Base-by-base conservation (phyloP, 371 early-diverging fungal species). In the Mortierella sp. region DNA sequence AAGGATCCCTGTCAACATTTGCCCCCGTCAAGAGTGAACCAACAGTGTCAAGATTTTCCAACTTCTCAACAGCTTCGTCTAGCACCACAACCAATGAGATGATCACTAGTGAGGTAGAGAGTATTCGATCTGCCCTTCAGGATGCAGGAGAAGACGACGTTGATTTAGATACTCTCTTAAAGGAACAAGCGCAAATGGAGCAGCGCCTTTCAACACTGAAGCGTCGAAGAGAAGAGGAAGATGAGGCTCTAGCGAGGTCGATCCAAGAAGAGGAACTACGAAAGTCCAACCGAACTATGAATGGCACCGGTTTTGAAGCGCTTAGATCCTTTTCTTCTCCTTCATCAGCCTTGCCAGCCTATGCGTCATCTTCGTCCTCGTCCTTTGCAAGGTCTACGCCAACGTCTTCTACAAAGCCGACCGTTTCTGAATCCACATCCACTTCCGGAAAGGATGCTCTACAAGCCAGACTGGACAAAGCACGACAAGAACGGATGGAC, bases 191-290 rank as follows among this genome's bases (percentile, higher is more conserved):
- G 0, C 37, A 48, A 61, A 72, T 79, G 70, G 80, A 79, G 44
- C 67, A 66, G 51, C 63, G 73, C 7, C 21, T 68, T 45, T 66
- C 62, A 0, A 73, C 66, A 28, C 28, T 73, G 64, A 72, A 73
- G 64, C 66, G 80, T 9, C 30, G 56, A 25, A 62, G 80, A 11
- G 79, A 77, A 37, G 80, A 79, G n/a, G 80, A 72, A 25, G 80
- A 79, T 30, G 80, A 79, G 23, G 60, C 61, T 1, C 59, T 73
- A 50, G 80, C 80, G 19, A 29, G 66, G 15, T 62, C 67, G 23
- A 48, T 79, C 1, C 80, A 79, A 26, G 73, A 79, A 29, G 73
- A 79, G 23, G 80, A 79, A 47, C 9, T 23, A 7, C 43, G 37
- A 16, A 18, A 51, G 6, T 29, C 25, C 47, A 53, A 51, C 25